Percentiles rank a stretch among this genome's conserved stretches.
Evolutionary conservation across 768 basidiomycete genomes (phyloP).

Genomic region (Rhizopogon vesiculosus): DNA sequence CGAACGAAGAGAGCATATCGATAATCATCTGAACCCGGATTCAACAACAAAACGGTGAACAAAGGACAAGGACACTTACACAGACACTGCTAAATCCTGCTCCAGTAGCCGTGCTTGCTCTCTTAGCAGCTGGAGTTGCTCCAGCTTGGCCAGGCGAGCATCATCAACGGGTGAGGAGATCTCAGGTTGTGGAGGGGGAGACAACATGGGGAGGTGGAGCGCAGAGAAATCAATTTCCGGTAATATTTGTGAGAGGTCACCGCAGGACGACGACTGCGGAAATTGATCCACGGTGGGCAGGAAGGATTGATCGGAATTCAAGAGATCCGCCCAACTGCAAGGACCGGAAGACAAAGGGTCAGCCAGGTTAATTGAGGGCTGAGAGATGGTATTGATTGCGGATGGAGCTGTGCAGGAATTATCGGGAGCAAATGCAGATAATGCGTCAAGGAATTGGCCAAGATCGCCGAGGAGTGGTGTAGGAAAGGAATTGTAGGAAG

Average conservation of each 20-base stretch:
- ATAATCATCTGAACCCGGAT: neutral
- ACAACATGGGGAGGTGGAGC: conserved; percentile 14
- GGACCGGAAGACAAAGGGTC: neutral
- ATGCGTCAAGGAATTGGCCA: neutral
- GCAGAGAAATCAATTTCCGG: conserved; percentile 21
- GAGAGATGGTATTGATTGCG: no score
- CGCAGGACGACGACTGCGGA: neutral
- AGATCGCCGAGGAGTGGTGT: neutral
- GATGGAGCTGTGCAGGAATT: neutral
- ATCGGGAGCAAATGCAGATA: neutral
- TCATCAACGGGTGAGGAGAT: neutral
- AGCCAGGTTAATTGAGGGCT: neutral
- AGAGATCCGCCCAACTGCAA: neutral
- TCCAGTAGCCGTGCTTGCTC: conserved; percentile 30
- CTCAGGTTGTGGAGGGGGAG: neutral
- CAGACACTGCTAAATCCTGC: conserved; percentile 19
- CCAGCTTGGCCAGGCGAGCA: conserved; percentile 25
- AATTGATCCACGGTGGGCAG: neutral
- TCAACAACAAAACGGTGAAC: neutral
- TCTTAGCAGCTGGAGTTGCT: conserved; percentile 28
- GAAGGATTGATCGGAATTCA: neutral
- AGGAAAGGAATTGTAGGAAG: neutral
- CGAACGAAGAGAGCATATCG: neutral
- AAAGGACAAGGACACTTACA: conserved; percentile 4
- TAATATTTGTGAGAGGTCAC: conserved; percentile 5